These are phyloP conservation scores for Mycena indigotica DNA, from an alignment of 768 basidiomycete genomes.

Conservation along the genomic window DNA sequence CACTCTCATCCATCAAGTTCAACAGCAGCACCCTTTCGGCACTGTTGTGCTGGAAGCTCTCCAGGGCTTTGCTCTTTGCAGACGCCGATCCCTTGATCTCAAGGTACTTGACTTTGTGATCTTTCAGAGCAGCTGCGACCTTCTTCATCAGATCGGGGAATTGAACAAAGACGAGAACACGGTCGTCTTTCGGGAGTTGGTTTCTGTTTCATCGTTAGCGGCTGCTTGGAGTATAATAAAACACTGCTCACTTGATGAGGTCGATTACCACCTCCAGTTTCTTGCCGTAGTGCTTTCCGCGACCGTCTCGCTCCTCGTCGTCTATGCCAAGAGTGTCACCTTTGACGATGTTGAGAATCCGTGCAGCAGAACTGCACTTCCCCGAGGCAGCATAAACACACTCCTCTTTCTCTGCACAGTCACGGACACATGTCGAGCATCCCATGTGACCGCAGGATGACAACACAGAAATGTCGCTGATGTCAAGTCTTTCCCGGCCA, in stretches of 20 bases:
- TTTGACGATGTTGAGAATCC: slow-evolving; percentile 80
- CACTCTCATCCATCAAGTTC: slow-evolving; percentile 93
- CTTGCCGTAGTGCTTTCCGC: slow-evolving; percentile 77
- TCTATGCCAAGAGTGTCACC: slow-evolving; percentile 80
- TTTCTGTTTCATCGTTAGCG: no score
- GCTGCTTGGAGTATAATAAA: no score
- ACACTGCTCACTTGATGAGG: slow-evolving; percentile 64
- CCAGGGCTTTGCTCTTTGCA: slow-evolving; percentile 78
- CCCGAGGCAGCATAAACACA: slow-evolving; percentile 75
- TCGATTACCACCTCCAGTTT: slow-evolving; percentile 79
- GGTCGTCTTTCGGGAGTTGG: slow-evolving; percentile 71
- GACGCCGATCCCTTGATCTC: slow-evolving; percentile 81
- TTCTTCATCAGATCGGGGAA: slow-evolving; percentile 93
- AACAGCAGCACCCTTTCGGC: slow-evolving; percentile 80
- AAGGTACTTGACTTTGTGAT: slow-evolving; percentile 72
- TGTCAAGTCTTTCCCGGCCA: slow-evolving; percentile 52
- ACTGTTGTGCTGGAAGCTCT: slow-evolving; percentile 82
- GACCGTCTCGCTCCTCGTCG: slow-evolving; percentile 70
- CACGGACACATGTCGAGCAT: slow-evolving; percentile 71
- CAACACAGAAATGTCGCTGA: slow-evolving; percentile 76
- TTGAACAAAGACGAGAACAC: slow-evolving; percentile 92
- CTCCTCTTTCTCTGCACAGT: slow-evolving; percentile 74
- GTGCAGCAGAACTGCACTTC: slow-evolving; percentile 77
- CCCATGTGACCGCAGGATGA: slow-evolving; percentile 94
- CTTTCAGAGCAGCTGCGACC: slow-evolving; percentile 77